These are phyloP conservation scores for Cryptococcus amylolentus DNA, from an alignment of 1,284 basidiomycete species.

Conservation along the genomic window DNA sequence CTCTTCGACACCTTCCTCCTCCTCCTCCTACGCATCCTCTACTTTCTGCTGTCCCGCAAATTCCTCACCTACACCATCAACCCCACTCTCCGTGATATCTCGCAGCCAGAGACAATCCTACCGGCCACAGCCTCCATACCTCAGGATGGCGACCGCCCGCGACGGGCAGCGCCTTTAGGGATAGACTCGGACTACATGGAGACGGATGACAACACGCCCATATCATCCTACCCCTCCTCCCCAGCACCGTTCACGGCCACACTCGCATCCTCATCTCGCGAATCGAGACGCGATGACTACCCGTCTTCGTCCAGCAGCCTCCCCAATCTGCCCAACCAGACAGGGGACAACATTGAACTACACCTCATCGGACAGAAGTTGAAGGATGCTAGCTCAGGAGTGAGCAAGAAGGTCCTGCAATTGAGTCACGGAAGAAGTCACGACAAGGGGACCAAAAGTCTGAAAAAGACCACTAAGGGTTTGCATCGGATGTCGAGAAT, in stretches of 20 bases:
- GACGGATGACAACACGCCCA: slow-evolving; percentile 14
- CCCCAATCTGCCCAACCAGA: neutral
- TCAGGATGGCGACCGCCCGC: neutral
- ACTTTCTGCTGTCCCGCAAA: slow-evolving; percentile 41
- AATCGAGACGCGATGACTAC: slow-evolving; percentile 1
- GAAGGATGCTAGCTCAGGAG: slow-evolving; percentile 19
- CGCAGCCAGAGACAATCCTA: slow-evolving; percentile 26
- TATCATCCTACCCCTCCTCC: slow-evolving; percentile 14
- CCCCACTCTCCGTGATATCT: slow-evolving; percentile 42
- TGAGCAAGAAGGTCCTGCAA: slow-evolving; percentile 25
- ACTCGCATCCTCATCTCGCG: slow-evolving; percentile 2
- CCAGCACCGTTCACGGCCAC: slow-evolving; percentile 4
- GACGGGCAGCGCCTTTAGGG: neutral
- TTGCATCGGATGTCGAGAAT: slow-evolving; percentile 35
- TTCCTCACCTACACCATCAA: slow-evolving; percentile 43
- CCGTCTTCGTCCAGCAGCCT: slow-evolving; percentile 1
- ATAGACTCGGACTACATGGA: slow-evolving; percentile 8
- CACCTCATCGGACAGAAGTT: slow-evolving; percentile 28
- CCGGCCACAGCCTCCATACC: slow-evolving; percentile 7
- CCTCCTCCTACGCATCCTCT: slow-evolving; percentile 33
- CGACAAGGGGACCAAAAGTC: slow-evolving; percentile 16
- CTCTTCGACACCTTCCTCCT: slow-evolving; percentile 44
- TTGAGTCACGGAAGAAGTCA: slow-evolving; percentile 23
- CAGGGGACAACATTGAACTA: slow-evolving; percentile 22
- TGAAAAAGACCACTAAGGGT: slow-evolving; percentile 37